These are phyloP conservation scores for Mytilinidion resinicola DNA, from an alignment of 495 filamentous ascomycete species.

Conservation along the genomic window DNA sequence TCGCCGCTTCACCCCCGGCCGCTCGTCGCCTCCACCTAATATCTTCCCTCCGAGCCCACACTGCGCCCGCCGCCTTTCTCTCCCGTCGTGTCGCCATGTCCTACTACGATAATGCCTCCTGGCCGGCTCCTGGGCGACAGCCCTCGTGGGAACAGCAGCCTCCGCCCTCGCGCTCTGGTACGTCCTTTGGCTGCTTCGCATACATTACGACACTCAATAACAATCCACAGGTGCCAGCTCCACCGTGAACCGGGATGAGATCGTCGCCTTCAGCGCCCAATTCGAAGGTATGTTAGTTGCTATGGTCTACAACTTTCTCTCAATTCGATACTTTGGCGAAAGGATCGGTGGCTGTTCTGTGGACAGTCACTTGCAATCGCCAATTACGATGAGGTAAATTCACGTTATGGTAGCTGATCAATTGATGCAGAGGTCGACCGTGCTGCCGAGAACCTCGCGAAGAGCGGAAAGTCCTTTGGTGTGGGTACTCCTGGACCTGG, in stretches of 20 bases:
- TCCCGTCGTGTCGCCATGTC: conserved; percentile 52
- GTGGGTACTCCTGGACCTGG: conserved; percentile 39
- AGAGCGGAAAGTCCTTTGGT: conserved; percentile 89
- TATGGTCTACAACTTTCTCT: neutral
- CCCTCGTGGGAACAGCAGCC: conserved; percentile 78
- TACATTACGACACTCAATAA: conserved; percentile 25
- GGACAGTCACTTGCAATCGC: too few species aligned
- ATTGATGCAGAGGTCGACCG: conserved; percentile 76
- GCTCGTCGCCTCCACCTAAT: conserved; percentile 14
- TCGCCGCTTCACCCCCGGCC: conserved; percentile 5
- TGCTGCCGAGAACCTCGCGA: conserved; percentile 88
- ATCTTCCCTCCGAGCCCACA: neutral
- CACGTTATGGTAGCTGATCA: too few species aligned
- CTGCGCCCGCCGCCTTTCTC: conserved; percentile 12
- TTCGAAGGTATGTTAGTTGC: conserved; percentile 70
- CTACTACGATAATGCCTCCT: conserved; percentile 85
- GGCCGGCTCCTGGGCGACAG: conserved; percentile 60
- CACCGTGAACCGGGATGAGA: conserved; percentile 57
- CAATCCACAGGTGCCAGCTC: conserved; percentile 60
- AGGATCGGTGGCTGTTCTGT: too few species aligned
- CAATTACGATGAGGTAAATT: too few species aligned
- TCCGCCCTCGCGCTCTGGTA: conserved; percentile 76
- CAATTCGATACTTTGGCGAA: too few species aligned
- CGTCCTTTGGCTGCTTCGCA: conserved; percentile 10
- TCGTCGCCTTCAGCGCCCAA: conserved; percentile 76